Evolutionary conservation across 352 stramenopile genomes (phyloP), one percentile per base, ranked within the genome.

Genomic region (Phytophthora boehmeriae): DNA sequence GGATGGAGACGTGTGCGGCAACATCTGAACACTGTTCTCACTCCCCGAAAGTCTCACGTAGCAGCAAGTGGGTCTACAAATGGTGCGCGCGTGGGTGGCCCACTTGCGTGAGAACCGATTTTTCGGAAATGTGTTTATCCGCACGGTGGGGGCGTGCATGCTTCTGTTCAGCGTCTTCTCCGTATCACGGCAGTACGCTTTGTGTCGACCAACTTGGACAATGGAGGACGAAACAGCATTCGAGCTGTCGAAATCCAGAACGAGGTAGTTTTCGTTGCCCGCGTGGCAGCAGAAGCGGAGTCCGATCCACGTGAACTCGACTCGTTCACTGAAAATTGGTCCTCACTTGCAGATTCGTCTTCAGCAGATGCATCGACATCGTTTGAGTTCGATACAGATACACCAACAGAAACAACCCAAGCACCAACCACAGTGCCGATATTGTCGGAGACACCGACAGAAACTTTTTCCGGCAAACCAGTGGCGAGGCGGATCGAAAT

Each of bases 91-190:
- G 30, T 68, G 62, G 38, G 19, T 22, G 10, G 51, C 27, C 5
- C 56, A 57, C 11, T 77, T 77, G 53, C 59, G 59, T 10, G 54
- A 75, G 19, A 77, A 55, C 39, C 67, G 70, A 13, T 77, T 77
- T 42, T 56, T 77, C 19, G 62, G 73, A 35, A 76, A 76, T 67
- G 70, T 74, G 14, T 77, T 75, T 42, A 76, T 73, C 30, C 65
- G 65, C 46, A 43, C 36, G 45, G 32, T 73, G 23, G 65, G 65
- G 2, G 32, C 19, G 1, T 67, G 70, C 38, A 74, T 74, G 66
- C 28, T 74, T 3, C 50, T 74, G 11, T 71, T 54, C 39, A 63
- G 60, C 17, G 60, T 71, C 16, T 74, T 55, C 45, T 74, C 54
- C 9, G 36, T 74, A 10, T 67, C 60, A 5, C 49, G 69, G 10